Conservation (phyloP, 192 early-diverging fungal species). For the Umbelopsis sp. region DNA sequence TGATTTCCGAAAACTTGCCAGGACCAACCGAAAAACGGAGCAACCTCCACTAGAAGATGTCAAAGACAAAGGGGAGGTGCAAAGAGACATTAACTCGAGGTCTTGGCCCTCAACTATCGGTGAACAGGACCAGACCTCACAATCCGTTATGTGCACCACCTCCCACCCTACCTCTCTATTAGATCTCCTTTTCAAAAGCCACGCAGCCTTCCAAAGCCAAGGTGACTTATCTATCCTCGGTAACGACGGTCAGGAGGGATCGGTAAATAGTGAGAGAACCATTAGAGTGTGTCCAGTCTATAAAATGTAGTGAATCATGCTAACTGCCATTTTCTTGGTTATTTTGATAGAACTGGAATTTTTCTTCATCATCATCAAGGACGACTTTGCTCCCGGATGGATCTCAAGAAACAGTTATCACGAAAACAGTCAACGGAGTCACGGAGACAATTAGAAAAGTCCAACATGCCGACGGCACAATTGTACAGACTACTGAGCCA, state of each 20-base stretch:
- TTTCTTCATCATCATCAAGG: not conserved
- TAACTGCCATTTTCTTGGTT: not conserved
- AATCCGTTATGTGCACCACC: not conserved
- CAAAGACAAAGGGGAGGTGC: not conserved
- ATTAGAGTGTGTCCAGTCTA: not conserved
- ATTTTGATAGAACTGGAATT: not conserved
- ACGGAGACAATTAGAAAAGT: not conserved
- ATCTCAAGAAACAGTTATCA: not conserved
- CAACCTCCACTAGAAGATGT: not conserved
- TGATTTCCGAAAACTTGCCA: conserved; percentile 9
- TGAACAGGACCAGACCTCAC: not conserved
- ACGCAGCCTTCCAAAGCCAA: not conserved
- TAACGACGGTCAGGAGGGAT: not conserved
- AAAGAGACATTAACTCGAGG: not conserved
- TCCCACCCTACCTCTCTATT: not conserved
- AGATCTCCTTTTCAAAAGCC: not conserved
- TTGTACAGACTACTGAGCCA: not conserved
- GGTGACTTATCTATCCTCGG: not conserved
- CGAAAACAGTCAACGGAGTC: not conserved
- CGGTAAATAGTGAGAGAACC: not conserved
- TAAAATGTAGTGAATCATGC: not conserved
- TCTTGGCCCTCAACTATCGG: not conserved
- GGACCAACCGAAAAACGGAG: not conserved
- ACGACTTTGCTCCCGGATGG: not conserved
- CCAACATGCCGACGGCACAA: not conserved